phyloP scores from a whole-genome alignment of 768 basidiomycete species.

The Agrocybe pediades region DNA sequence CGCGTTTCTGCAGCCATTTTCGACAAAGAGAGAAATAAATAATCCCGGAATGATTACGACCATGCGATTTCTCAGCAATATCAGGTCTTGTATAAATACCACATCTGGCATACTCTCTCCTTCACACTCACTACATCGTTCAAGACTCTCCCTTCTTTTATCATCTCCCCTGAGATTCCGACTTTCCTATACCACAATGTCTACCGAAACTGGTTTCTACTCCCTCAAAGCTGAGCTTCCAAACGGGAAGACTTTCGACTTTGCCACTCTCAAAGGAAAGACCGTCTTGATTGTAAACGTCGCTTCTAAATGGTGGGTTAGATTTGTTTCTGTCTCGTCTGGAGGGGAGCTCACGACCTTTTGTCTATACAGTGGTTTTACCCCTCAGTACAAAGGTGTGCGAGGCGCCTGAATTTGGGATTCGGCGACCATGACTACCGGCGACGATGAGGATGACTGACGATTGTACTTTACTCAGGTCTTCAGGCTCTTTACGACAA shows the following conservation, averaged over 20 bases:
- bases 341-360: not conserved
- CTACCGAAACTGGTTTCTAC: constrained; percentile 54
- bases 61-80: constrained; percentile 32
- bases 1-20: not conserved
- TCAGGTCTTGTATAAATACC: constrained; percentile 21
- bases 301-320: constrained; percentile 69
- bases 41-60: constrained; percentile 23
- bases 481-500: constrained; percentile 82
- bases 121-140: constrained; percentile 1
- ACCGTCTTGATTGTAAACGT: constrained; percentile 79
- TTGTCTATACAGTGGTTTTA: constrained; percentile 65
- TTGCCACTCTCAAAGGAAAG: constrained; percentile 73
- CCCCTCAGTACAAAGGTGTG: constrained; percentile 74
- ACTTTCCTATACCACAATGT: constrained; percentile 29
- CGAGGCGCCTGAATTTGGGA: not conserved
- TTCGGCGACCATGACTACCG: not conserved
- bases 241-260: constrained; percentile 54
- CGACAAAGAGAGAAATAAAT: constrained; percentile 3
- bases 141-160: not conserved
- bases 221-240: constrained; percentile 69
- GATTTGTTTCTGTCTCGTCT: not conserved
- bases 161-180: not conserved
- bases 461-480: constrained; percentile 39
- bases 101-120: not conserved
- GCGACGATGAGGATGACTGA: not conserved